phyloP scores from a whole-genome alignment of 73 alveolate genomes.

The Paramecium sonneborni region DNA sequence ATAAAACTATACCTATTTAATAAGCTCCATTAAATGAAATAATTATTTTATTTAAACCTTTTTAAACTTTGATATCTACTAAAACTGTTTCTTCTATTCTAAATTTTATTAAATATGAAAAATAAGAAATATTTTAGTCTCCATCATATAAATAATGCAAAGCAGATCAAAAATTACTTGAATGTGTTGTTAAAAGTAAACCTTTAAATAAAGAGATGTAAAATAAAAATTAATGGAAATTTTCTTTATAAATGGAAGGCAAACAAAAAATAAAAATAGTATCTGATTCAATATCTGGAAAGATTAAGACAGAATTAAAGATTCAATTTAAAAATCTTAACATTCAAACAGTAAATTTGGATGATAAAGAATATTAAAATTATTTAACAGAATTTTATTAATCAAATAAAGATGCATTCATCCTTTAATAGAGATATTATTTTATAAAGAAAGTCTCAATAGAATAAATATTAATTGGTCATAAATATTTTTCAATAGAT shows the following conservation, averaged over 20 bases:
- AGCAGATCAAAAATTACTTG: neutral
- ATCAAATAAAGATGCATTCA: neutral
- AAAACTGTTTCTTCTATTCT: neutral
- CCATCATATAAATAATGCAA: neutral
- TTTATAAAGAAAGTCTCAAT: neutral
- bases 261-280: neutral
- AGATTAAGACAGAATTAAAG: neutral
- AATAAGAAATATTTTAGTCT: neutral
- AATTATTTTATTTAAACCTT: neutral
- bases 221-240: neutral
- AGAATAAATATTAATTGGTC: neutral
- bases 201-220: neutral
- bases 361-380: neutral
- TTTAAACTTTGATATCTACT: neutral
- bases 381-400: neutral
- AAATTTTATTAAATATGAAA: neutral
- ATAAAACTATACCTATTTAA: neutral
- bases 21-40: neutral
- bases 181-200: slow-evolving; percentile 8
- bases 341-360: neutral
- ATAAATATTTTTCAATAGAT: neutral
- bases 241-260: neutral
- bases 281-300: neutral
- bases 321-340: neutral
- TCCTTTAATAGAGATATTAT: neutral